phyloP scores from a whole-genome alignment of 352 stramenopile species.

The Phytopythium aichiense region DNA sequence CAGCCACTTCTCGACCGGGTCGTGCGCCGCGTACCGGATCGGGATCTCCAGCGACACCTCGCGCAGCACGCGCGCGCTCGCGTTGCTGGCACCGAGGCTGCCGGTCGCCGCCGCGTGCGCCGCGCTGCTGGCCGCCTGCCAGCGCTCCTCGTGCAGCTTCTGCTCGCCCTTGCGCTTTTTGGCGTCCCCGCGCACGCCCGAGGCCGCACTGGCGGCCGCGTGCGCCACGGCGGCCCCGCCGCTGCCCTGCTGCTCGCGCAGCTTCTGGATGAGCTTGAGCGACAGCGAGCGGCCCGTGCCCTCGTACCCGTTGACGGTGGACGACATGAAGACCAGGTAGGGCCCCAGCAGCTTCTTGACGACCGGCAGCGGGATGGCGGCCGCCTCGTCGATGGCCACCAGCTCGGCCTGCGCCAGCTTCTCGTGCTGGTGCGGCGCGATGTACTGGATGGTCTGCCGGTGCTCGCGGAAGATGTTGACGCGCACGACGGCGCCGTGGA shows the following conservation, averaged over 20 bases:
- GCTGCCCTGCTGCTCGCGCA: constrained; percentile 91
- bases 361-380: constrained; percentile 99
- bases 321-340: constrained; percentile 98
- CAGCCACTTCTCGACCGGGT: constrained; percentile 97
- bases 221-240: constrained; percentile 53
- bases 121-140: constrained; percentile 89
- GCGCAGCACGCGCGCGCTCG: constrained; percentile 78
- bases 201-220: constrained; percentile 44
- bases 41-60: constrained; percentile 96
- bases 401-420: constrained; percentile 98
- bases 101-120: constrained; percentile 56
- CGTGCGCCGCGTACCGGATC: constrained; percentile 95
- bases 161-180: constrained; percentile 93
- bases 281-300: constrained; percentile 98
- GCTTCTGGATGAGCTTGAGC: constrained; percentile 98
- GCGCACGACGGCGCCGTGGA: constrained; percentile 88
- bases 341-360: constrained; percentile 95
- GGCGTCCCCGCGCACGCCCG: constrained; percentile 84
- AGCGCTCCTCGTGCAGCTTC: constrained; percentile 96
- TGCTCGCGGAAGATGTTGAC: constrained; percentile 98
- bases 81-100: constrained; percentile 15
- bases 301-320: constrained; percentile 99
- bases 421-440: constrained; percentile 91
- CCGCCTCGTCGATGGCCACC: constrained; percentile 98
- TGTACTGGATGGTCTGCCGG: constrained; percentile 98